phyloP scores from a whole-genome alignment of 1,284 basidiomycete species.

The Ganoderma multipileum region DNA sequence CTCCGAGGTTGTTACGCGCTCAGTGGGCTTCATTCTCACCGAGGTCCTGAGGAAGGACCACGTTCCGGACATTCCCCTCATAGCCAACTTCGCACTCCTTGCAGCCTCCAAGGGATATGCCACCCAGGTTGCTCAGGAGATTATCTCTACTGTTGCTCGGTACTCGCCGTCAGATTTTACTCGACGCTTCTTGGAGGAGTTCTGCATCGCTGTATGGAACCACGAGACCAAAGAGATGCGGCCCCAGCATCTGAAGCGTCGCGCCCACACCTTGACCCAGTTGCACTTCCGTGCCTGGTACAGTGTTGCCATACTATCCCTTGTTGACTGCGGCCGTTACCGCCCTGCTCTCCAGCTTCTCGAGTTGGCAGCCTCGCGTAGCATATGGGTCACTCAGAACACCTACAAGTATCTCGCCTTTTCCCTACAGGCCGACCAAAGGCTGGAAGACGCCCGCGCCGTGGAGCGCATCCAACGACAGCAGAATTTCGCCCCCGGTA shows the following conservation, averaged over 20 bases:
- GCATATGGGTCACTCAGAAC: slow-evolving; percentile 19
- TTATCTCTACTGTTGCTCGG: slow-evolving; percentile 33
- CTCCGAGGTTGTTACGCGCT: background rate
- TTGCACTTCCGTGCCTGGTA: slow-evolving; percentile 23
- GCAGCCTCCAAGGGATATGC: slow-evolving; percentile 39
- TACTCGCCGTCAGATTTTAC: slow-evolving; percentile 28
- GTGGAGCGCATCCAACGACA: too few relatives aligned
- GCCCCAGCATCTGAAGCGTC: background rate
- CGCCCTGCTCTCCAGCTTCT: slow-evolving; percentile 30
- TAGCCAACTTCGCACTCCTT: slow-evolving; percentile 36
- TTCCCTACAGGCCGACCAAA: background rate
- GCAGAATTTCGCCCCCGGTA: too few relatives aligned
- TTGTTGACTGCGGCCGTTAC: slow-evolving; percentile 23
- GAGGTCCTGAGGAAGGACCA: slow-evolving; percentile 18
- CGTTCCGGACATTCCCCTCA: slow-evolving; percentile 33
- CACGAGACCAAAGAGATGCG: background rate
- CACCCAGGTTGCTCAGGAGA: slow-evolving; percentile 4
- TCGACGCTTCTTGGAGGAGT: slow-evolving; percentile 33
- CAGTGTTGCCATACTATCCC: slow-evolving; percentile 29
- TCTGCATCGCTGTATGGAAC: slow-evolving; percentile 18
- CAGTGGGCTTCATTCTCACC: slow-evolving; percentile 24
- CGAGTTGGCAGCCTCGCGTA: slow-evolving; percentile 22
- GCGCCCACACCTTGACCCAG: background rate
- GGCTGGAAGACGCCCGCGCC: background rate
- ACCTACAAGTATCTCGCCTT: background rate